Conservation (phyloP, 768 basidiomycete species). For the Naematelia encephala region DNA sequence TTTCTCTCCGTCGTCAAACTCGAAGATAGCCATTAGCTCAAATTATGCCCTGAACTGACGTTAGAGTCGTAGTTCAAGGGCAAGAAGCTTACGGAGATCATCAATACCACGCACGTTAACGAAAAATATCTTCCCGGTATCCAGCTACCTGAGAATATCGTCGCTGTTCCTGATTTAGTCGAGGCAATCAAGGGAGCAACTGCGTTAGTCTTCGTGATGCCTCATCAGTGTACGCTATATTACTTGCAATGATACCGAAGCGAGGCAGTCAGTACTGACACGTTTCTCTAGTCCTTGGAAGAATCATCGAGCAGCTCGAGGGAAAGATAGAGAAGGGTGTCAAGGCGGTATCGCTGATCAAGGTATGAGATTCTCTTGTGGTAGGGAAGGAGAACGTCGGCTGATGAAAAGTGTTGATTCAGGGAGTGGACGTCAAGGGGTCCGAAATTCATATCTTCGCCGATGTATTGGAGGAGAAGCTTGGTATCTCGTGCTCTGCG, state of each 20-base stretch:
- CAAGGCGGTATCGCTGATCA: slow-evolving; percentile 54
- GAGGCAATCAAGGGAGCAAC: slow-evolving; percentile 54
- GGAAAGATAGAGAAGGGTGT: slow-evolving; percentile 51
- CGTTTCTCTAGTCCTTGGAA: slow-evolving; percentile 50
- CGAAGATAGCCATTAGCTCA: not conserved
- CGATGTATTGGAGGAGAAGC: slow-evolving; percentile 52
- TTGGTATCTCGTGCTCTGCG: slow-evolving; percentile 53
- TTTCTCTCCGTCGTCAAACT: not conserved
- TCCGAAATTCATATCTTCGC: slow-evolving; percentile 54
- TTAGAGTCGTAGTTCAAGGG: slow-evolving; percentile 41
- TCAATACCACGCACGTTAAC: slow-evolving; percentile 55
- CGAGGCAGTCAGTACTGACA: not conserved
- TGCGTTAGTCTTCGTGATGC: slow-evolving; percentile 54
- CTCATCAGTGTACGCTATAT: slow-evolving; percentile 53
- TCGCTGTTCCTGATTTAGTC: slow-evolving; percentile 52
- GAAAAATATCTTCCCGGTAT: slow-evolving; percentile 51
- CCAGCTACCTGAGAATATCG: slow-evolving; percentile 51
- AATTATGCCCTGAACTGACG: not conserved
- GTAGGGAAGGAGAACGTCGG: not conserved
- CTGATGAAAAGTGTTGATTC: slow-evolving; percentile 2
- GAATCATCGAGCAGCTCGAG: slow-evolving; percentile 51
- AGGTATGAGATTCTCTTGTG: slow-evolving; percentile 38
- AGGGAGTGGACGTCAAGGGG: slow-evolving; percentile 55
- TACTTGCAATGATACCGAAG: not conserved
- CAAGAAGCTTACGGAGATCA: slow-evolving; percentile 52